Percentiles rank a stretch among this genome's conserved stretches.
Conservation (phyloP, 768 basidiomycete genomes). For the Crepidotus variabilis region DNA sequence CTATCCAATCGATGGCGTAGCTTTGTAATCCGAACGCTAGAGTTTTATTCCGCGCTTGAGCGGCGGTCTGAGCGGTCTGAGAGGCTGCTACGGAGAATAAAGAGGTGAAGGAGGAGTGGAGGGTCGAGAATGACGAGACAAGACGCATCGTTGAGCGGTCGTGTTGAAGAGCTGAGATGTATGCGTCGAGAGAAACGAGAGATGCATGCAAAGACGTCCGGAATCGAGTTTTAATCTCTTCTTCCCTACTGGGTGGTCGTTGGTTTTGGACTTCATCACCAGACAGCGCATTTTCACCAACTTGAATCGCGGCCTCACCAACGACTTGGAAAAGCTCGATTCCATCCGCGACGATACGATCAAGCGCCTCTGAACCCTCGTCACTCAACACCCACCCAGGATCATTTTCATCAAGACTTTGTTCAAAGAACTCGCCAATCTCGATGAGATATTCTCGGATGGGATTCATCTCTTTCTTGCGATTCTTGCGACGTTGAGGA, state of each 20-base stretch:
- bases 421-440: constrained; percentile 20
- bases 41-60: constrained; percentile 2
- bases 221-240: constrained; percentile 9
- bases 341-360: constrained; percentile 18
- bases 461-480: background rate
- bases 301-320: constrained; percentile 14
- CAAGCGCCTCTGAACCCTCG: constrained; percentile 13
- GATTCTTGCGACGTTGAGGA: constrained; percentile 1
- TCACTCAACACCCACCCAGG: constrained; percentile 20
- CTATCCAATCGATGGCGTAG: constrained; percentile 24
- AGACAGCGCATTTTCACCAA: constrained; percentile 2
- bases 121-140: constrained; percentile 11
- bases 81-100: constrained; percentile 8
- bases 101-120: constrained; percentile 11
- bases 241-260: background rate
- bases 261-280: background rate
- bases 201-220: constrained; percentile 13
- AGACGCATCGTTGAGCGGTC: constrained; percentile 23
- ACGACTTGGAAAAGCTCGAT: constrained; percentile 17
- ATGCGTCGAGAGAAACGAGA: constrained; percentile 15
- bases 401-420: constrained; percentile 13
- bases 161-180: constrained; percentile 14
- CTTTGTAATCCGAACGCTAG: constrained; percentile 11
- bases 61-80: background rate
- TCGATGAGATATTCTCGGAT: constrained; percentile 16